Conservation (phyloP, 108 stramenopile genomes). For the Skeletonema tropicum region DNA sequence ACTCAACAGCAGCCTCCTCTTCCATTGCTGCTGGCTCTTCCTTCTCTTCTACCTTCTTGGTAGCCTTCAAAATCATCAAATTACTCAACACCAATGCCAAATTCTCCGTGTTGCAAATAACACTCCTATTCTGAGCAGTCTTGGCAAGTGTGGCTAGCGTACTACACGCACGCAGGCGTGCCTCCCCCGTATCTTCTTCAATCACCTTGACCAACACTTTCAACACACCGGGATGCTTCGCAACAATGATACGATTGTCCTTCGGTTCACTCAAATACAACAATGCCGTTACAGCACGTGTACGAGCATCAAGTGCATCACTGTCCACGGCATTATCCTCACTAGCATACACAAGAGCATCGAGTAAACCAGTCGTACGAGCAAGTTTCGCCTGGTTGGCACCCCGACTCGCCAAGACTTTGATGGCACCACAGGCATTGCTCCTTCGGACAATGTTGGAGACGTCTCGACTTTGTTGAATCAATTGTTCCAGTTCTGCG, state of each 20-base stretch:
- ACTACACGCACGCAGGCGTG: slow-evolving; percentile 62
- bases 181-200: slow-evolving; percentile 67
- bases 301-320: slow-evolving; percentile 68
- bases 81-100: slow-evolving; percentile 52
- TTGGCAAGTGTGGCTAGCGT: slow-evolving; percentile 74
- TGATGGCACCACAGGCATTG: slow-evolving; percentile 86
- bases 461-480: slow-evolving; percentile 54
- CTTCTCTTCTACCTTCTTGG: slow-evolving; percentile 3
- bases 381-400: slow-evolving; percentile 68
- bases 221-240: slow-evolving; percentile 56
- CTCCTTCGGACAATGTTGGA: slow-evolving; percentile 60
- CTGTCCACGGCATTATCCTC: slow-evolving; percentile 40
- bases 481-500: slow-evolving; percentile 59
- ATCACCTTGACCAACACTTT: slow-evolving; percentile 62
- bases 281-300: slow-evolving; percentile 63
- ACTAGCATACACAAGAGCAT: slow-evolving; percentile 60
- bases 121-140: slow-evolving; percentile 61
- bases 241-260: slow-evolving; percentile 70
- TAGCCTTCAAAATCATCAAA: slow-evolving; percentile 29
- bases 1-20: not conserved
- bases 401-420: slow-evolving; percentile 62
- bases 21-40: slow-evolving; percentile 14
- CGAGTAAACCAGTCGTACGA: slow-evolving; percentile 74
- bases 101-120: slow-evolving; percentile 44
- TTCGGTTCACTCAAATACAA: slow-evolving; percentile 61